Evolutionary conservation across 208 protist genomes (phyloP), one percentile per base, ranked within the genome.

Genomic region (Crithidia bombi): DNA sequence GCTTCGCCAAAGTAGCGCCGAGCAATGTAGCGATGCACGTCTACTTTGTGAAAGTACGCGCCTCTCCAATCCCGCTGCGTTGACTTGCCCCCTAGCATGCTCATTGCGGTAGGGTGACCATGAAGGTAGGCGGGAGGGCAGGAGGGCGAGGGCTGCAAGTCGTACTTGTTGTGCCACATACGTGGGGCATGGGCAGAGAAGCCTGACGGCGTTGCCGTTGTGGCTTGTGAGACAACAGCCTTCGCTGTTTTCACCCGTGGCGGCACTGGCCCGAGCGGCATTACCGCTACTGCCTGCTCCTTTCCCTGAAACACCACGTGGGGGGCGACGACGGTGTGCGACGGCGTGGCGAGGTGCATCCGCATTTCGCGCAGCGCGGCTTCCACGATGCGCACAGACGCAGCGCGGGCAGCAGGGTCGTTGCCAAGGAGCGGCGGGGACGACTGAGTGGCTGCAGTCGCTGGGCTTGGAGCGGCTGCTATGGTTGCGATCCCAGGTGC

Each of bases 1-100:
- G 86, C 75, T 19, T 65, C 61, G 30, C 86, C 81, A 69, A 88
- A 84, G 66, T 89, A 91, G 41, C 85, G 83, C 26, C 87, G 83
- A 28, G 82, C 76, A 52, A 90, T 56, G 74, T 96, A 96, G 10
- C 87, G 87, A 57, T 91, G 90, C 32, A 93, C 90, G 55, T 96
- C 90, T 7, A 93, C 75, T 73, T 93, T 70, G 49, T 86, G 51
- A 79, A 83, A 96, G 50, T 92, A 81, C 23, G 69, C 58, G 6
- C 82, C 78, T 28, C 86, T 83, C 86, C 87, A 93, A 36, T 56
- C 65, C 17, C 43, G 61, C 39, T 39, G 66, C n/a, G 58, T 5
- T 32, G 49, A 30, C 21, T 10, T 1, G 3, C 14, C 49, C 15
- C 33, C 63, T 43, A 26, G 38, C 19, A 3, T 58, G 3, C 19